Evolutionary conservation across 495 filamentous ascomycete genomes (phyloP).

Genomic region (Cudoniella acicularis): DNA sequence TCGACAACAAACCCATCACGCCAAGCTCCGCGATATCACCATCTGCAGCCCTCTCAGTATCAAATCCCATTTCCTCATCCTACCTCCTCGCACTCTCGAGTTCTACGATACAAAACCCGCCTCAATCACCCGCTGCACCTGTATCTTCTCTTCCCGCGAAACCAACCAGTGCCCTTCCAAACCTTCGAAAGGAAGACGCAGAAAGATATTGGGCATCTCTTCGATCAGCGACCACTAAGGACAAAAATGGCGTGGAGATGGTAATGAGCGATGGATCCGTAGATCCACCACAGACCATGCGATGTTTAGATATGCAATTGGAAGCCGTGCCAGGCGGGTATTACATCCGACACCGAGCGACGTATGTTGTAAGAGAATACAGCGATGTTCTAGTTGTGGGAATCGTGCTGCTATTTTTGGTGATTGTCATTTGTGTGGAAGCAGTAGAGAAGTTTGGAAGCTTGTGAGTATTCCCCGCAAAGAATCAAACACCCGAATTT

Average conservation of each 20-base stretch:
- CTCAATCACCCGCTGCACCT: background rate
- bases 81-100: slow-evolving; percentile 21
- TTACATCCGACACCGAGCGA: background rate
- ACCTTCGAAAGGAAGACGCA: slow-evolving; percentile 17
- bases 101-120: background rate
- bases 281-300: background rate
- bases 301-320: background rate
- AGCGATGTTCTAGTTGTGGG: slow-evolving; percentile 38
- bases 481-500: background rate
- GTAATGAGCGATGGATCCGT: background rate
- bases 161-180: slow-evolving; percentile 15
- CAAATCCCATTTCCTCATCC: slow-evolving; percentile 17
- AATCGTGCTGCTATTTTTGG: slow-evolving; percentile 31
- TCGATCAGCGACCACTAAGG: background rate
- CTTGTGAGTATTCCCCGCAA: slow-evolving; percentile 27
- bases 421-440: slow-evolving; percentile 34
- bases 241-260: background rate
- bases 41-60: slow-evolving; percentile 9
- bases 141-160: slow-evolving; percentile 10
- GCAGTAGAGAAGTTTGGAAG: slow-evolving; percentile 29
- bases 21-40: slow-evolving; percentile 8
- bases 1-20: slow-evolving; percentile 26
- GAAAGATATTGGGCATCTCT: slow-evolving; percentile 14
- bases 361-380: slow-evolving; percentile 29
- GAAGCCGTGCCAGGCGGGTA: background rate